phyloP scores from a whole-genome alignment of 2,329 filamentous ascomycete genomes.

The Coniochaeta prunicola region DNA sequence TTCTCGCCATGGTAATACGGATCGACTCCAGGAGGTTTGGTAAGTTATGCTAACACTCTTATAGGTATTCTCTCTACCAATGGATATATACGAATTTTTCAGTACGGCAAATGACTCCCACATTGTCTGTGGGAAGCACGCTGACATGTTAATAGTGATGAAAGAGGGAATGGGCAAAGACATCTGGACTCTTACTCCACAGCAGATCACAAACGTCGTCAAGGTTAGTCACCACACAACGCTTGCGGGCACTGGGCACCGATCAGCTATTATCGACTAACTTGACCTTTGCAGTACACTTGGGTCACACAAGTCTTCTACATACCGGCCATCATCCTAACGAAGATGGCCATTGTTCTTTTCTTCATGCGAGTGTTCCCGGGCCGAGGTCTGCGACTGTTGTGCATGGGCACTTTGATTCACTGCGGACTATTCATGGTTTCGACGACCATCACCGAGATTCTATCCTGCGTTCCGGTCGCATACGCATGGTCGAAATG shows the following conservation, averaged over 20 bases:
- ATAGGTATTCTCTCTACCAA: neutral
- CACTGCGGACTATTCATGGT: slow-evolving; percentile 8
- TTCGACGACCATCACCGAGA: slow-evolving; percentile 4
- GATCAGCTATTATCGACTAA: neutral
- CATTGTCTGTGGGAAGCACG: neutral
- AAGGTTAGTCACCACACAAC: slow-evolving; percentile 2
- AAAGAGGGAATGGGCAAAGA: neutral
- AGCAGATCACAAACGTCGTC: neutral
- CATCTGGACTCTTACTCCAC: neutral
- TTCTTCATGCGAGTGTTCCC: slow-evolving; percentile 8
- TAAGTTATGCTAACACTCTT: neutral
- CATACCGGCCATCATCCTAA: slow-evolving; percentile 8
- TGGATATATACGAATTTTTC: neutral
- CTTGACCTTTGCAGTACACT: slow-evolving; percentile 1
- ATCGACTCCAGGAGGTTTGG: neutral
- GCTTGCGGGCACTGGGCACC: neutral
- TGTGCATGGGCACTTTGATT: slow-evolving; percentile 4
- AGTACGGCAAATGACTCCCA: neutral
- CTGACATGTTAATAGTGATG: neutral
- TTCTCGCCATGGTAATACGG: neutral
- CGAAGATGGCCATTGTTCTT: slow-evolving; percentile 6
- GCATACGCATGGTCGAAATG: slow-evolving; percentile 4
- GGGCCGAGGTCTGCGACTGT: neutral
- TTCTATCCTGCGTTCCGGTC: slow-evolving; percentile 6
- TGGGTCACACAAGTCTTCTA: slow-evolving; percentile 8